These are phyloP conservation scores for Wickerhamiella azymoides DNA, from an alignment of 805 yeast species.

Conservation along the genomic window DNA sequence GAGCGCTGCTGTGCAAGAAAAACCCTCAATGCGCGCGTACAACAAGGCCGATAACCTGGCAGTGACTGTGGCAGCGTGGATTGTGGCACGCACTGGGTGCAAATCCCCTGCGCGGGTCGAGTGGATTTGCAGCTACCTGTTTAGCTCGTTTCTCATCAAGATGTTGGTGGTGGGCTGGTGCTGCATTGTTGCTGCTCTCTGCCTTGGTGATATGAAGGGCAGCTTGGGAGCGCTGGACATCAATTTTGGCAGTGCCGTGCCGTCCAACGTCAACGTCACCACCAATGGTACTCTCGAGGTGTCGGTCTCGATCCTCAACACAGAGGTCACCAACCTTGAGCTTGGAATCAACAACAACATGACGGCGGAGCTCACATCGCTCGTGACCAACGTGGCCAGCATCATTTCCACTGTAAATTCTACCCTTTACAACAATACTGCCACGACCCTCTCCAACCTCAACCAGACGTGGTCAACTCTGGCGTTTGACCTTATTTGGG, in stretches of 20 bases:
- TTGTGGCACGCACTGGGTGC: not conserved
- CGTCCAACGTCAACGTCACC: not conserved
- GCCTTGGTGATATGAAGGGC: not conserved
- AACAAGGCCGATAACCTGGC: not conserved
- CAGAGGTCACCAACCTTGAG: not conserved
- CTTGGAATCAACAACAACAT: not conserved
- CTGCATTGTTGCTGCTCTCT: conserved; percentile 8
- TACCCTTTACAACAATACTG: not conserved
- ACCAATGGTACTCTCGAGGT: conserved; percentile 1
- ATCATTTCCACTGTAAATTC: not conserved
- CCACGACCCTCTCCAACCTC: not conserved
- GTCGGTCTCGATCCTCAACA: not conserved
- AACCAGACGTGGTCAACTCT: not conserved
- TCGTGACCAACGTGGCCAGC: conserved; percentile 5
- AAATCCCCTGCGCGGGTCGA: not conserved
- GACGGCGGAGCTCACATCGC: not conserved
- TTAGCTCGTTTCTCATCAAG: not conserved
- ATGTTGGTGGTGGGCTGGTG: conserved; percentile 7
- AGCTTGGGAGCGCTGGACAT: not conserved
- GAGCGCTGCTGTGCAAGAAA: not conserved
- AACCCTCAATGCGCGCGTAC: not conserved
- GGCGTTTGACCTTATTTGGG: not conserved
- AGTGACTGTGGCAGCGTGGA: not conserved
- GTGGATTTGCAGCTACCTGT: conserved; percentile 3
- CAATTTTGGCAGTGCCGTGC: not conserved